Evolutionary conservation across 257 asterid genomes (phyloP).

Genomic region (Solanum pennellii): DNA sequence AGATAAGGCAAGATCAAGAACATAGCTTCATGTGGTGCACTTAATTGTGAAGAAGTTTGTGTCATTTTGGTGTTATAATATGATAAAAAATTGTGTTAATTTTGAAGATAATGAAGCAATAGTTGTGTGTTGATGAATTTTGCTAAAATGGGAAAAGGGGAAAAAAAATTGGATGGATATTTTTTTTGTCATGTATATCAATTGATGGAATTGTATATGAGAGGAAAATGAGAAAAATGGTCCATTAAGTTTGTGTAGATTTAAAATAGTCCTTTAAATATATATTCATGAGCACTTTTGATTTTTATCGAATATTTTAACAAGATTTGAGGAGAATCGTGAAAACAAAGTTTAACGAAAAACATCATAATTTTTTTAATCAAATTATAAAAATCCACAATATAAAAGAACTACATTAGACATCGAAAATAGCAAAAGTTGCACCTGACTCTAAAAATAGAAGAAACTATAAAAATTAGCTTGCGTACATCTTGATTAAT

Average conservation of each 20-base stretch:
- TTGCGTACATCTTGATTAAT: background rate
- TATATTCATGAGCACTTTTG: background rate
- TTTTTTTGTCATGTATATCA: background rate
- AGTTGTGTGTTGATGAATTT: background rate
- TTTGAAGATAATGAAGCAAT: background rate
- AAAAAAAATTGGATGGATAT: background rate
- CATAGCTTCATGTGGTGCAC: slow-evolving; percentile 47
- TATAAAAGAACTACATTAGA: background rate
- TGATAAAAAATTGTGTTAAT: background rate
- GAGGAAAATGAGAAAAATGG: background rate
- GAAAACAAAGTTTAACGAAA: too few species aligned
- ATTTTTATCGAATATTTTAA: background rate
- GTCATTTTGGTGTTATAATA: background rate
- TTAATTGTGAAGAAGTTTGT: background rate
- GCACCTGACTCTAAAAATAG: background rate
- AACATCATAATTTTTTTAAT: background rate
- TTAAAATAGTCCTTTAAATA: background rate
- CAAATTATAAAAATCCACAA: too few species aligned
- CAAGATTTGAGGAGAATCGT: background rate
- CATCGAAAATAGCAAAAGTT: background rate
- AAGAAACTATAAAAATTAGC: background rate
- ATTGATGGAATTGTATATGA: background rate
- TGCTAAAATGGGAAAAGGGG: background rate
- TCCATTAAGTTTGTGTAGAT: background rate
- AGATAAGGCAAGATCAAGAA: slow-evolving; percentile 56